These are phyloP conservation scores for Chloranthus sessilifolius DNA, from an alignment of 164 flowering plant genomes.

Conservation along the genomic window DNA sequence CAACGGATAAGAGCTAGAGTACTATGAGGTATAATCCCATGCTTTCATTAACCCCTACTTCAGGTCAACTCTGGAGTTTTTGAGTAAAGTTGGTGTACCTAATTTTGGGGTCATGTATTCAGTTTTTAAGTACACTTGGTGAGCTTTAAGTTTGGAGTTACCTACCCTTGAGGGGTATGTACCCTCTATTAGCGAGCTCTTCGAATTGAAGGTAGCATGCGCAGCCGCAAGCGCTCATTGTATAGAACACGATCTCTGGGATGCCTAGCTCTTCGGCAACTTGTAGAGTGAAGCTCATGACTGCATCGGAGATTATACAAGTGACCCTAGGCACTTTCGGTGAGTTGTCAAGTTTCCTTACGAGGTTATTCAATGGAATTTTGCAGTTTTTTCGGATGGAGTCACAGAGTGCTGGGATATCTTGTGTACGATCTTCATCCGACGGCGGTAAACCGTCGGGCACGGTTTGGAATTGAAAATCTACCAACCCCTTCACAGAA, in stretches of 20 bases:
- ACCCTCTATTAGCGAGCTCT: conserved; percentile 25
- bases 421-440: conserved; percentile 34
- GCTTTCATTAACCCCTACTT: no score
- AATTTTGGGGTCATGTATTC: no score
- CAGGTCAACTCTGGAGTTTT: no score
- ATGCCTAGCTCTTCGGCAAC: conserved; percentile 36
- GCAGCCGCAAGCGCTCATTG: conserved; percentile 43
- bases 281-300: conserved; percentile 39
- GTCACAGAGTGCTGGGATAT: conserved; percentile 29
- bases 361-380: conserved; percentile 25
- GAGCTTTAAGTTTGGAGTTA: no score
- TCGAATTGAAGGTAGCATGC: conserved; percentile 27
- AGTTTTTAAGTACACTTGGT: no score
- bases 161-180: conserved; percentile 42
- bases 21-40: no score
- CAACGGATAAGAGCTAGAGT: no score
- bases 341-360: conserved; percentile 20
- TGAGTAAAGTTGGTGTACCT: no score
- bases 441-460: conserved; percentile 43
- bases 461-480: conserved; percentile 34
- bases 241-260: conserved; percentile 35
- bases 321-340: conserved; percentile 26
- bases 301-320: conserved; percentile 39
- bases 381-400: conserved; percentile 23
- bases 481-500: conserved; percentile 20